Evolutionary conservation across 495 filamentous ascomycete genomes (phyloP), one percentile per base, ranked within the genome.

Genomic region (Hypoxylon perforatum): DNA sequence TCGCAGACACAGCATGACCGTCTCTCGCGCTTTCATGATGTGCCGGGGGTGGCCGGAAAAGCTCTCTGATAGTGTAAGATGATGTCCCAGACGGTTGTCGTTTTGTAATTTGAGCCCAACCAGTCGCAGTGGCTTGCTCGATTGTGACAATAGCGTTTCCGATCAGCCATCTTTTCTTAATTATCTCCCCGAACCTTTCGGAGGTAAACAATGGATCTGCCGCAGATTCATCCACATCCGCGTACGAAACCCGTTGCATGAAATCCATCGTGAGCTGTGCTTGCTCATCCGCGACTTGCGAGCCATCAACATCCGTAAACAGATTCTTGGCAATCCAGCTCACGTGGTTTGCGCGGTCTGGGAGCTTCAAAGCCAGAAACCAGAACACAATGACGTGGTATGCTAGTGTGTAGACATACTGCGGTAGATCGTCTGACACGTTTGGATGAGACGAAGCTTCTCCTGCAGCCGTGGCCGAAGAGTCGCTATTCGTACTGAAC

Each of bases 361-460:
- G 82, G 30, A 97, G 83, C 73, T 91, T 93, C 61, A 98, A 74
- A 6, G 92, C 90, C 52, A 98, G 80, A 74, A 97, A 98, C 96
- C 96, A 99, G 69, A 96, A 97, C 2, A 92, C 91, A 67, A 98
- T 92, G 67, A 96, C 93, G 75, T 98, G 93, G 73, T 97, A 96
- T 5, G 95, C 94, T 21, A 97, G 80, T 0, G 92, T 89, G 72
- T 93, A 93, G 25, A 98, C 92, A 73, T 99, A 99, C 73, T 93
- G 92, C 1, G 92, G 91, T 8, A 94, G 82, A 69, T 92, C 91
- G 47, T 88, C 85, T 5, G 80, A 76, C 17, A 76, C 65, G 54
- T 74, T 78, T 36, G 76, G 79, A 49, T 75, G 78, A 8, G 57
- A 67, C 39, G 58, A 73, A 38, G 49, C 74, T 41, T 76, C 76